phyloP scores from a whole-genome alignment of 441 rosid genomes.

The Flueggea neowawraea region DNA sequence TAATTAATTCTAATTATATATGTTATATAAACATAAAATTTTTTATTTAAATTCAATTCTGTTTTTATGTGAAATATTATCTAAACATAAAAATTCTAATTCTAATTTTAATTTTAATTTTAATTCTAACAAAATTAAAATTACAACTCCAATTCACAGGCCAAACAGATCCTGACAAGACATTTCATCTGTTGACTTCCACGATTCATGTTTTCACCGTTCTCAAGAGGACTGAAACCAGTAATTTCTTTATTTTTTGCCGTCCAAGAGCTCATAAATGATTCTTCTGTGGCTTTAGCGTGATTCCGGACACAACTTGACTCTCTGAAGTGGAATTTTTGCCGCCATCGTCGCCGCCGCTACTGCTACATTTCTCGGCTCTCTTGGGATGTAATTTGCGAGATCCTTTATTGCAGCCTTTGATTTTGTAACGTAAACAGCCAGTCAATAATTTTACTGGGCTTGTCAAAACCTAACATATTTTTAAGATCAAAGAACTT shows the following conservation, averaged over 20 bases:
- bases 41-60: too few relatives aligned
- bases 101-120: too few relatives aligned
- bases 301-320: constrained; percentile 1
- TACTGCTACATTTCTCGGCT: constrained; percentile 11
- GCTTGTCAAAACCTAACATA: constrained; percentile 76
- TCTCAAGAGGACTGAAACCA: constrained; percentile 15
- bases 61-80: too few relatives aligned
- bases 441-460: constrained; percentile 84
- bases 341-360: constrained; percentile 11
- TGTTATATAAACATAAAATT: too few relatives aligned
- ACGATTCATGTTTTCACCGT: constrained; percentile 3
- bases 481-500: constrained; percentile 84
- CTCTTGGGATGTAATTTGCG: constrained; percentile 21
- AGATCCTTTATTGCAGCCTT: constrained; percentile 52
- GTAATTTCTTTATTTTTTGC: constrained; percentile 6
- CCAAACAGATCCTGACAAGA: too few relatives aligned
- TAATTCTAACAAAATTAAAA: too few relatives aligned
- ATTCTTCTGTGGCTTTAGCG: constrained; percentile 2
- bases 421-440: constrained; percentile 36
- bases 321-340: constrained; percentile 28
- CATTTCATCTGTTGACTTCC: constrained; percentile 16
- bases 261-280: constrained; percentile 7
- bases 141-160: too few relatives aligned
- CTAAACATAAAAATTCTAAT: too few relatives aligned
- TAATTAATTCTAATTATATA: too few relatives aligned